Conservation (phyloP, 108 stramenopile genomes). For the Chaetoceros tenuissimus region DNA sequence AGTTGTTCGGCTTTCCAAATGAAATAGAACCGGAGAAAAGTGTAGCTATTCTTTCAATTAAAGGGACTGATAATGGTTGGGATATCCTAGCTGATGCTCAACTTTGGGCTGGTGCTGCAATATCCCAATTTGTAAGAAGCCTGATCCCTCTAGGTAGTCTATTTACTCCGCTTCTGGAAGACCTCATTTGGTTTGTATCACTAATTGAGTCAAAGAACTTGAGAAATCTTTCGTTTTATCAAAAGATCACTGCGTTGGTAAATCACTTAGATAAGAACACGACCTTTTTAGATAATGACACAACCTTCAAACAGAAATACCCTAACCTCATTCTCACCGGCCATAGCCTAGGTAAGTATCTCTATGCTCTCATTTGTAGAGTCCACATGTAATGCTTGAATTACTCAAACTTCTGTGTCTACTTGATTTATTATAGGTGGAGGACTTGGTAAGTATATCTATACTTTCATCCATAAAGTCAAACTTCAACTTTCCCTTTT, state of each 20-base stretch:
- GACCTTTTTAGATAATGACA: no score
- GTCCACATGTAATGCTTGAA: no score
- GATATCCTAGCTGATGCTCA: constrained; percentile 68
- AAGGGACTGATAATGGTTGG: constrained; percentile 61
- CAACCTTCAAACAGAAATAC: background rate
- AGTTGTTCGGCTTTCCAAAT: constrained; percentile 39
- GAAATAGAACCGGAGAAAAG: no score
- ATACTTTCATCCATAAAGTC: no score
- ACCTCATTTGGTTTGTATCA: constrained; percentile 29
- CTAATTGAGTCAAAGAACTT: constrained; percentile 21
- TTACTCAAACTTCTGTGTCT: no score
- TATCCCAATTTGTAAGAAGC: constrained; percentile 51
- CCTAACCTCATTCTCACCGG: constrained; percentile 15
- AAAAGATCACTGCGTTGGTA: constrained; percentile 21
- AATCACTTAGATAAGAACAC: constrained; percentile 11
- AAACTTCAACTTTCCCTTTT: no score
- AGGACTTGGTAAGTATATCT: no score
- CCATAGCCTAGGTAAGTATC: constrained; percentile 46
- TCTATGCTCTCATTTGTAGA: no score
- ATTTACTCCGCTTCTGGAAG: constrained; percentile 51
- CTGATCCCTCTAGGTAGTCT: constrained; percentile 55
- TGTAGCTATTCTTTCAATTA: constrained; percentile 47
- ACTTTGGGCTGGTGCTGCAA: constrained; percentile 55
- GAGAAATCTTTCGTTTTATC: constrained; percentile 34
- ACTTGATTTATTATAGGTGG: no score